Evolutionary conservation across 352 stramenopile species (phyloP).

Genomic region (Phytophthora cryptogea): DNA sequence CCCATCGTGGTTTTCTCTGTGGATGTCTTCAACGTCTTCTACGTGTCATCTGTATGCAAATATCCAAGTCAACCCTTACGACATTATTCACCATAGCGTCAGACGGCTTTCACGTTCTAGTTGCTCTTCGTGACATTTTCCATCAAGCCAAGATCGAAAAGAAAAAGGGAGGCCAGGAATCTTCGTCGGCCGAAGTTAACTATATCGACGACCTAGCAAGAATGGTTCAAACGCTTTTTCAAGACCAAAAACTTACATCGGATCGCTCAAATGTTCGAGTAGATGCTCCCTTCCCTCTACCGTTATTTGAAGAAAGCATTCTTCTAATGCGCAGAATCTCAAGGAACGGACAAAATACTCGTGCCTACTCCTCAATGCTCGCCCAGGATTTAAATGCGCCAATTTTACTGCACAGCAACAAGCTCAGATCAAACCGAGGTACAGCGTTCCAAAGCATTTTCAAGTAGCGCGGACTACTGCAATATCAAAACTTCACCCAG

Average conservation of each 20-base stretch:
- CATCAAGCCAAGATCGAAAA: background rate
- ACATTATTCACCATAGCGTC: conserved; percentile 8
- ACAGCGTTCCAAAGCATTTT: background rate
- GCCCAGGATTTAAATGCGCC: background rate
- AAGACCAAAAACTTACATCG: background rate
- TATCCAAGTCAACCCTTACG: conserved; percentile 1
- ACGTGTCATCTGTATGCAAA: conserved; percentile 31
- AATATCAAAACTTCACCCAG: background rate
- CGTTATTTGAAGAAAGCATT: conserved; percentile 3
- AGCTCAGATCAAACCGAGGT: background rate
- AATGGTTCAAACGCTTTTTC: background rate
- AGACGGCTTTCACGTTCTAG: conserved; percentile 6
- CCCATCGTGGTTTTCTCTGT: conserved; percentile 30
- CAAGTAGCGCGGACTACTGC: background rate
- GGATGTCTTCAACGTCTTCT: conserved; percentile 33
- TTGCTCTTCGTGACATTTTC: conserved; percentile 9
- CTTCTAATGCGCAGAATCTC: background rate
- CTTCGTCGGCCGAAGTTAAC: background rate
- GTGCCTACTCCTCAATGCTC: background rate
- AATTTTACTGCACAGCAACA: background rate
- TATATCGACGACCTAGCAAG: conserved; percentile 1
- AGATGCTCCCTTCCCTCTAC: conserved; percentile 1
- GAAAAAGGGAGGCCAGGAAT: background rate
- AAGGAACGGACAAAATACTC: background rate
- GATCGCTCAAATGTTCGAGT: background rate